phyloP scores from a whole-genome alignment of 352 stramenopile genomes.

The Blastocystis sp. region DNA sequence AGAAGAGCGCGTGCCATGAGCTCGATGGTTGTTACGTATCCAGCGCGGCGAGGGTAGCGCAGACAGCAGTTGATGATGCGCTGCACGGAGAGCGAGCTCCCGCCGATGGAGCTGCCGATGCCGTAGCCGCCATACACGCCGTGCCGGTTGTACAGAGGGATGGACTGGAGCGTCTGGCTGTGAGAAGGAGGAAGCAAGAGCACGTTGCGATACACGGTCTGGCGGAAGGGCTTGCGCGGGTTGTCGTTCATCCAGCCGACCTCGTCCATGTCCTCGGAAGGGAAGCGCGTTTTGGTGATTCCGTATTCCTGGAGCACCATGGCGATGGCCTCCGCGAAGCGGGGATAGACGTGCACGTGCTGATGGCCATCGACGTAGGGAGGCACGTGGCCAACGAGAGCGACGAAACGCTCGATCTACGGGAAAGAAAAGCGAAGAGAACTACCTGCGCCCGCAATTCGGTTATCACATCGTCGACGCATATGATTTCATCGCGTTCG shows the following conservation, averaged over 20 bases:
- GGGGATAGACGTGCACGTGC: slow-evolving; percentile 64
- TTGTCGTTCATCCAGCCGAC: slow-evolving; percentile 68
- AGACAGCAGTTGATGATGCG: slow-evolving; percentile 66
- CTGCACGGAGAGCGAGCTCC: slow-evolving; percentile 41
- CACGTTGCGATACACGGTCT: slow-evolving; percentile 34
- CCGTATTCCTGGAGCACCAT: slow-evolving; percentile 52
- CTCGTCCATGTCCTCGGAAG: slow-evolving; percentile 67
- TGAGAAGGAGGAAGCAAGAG: background rate
- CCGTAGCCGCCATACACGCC: slow-evolving; percentile 33
- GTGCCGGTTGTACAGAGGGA: slow-evolving; percentile 58
- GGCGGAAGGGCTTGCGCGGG: slow-evolving; percentile 47
- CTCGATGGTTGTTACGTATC: slow-evolving; percentile 22
- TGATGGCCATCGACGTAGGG: slow-evolving; percentile 68
- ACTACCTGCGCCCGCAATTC: slow-evolving; percentile 42
- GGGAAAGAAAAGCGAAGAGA: background rate
- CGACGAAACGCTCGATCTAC: slow-evolving; percentile 48
- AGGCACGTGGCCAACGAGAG: slow-evolving; percentile 16
- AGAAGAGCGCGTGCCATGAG: background rate
- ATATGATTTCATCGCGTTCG: background rate
- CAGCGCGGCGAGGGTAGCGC: slow-evolving; percentile 3
- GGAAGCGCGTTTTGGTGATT: slow-evolving; percentile 62
- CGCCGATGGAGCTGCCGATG: slow-evolving; percentile 58
- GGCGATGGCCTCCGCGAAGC: slow-evolving; percentile 33
- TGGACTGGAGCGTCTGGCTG: slow-evolving; percentile 28
- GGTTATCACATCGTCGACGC: slow-evolving; percentile 27